Evolutionary conservation across 2,329 filamentous ascomycete genomes (phyloP), one percentile per base, ranked within the genome.

Genomic region (Ceratocystis huliohia): DNA sequence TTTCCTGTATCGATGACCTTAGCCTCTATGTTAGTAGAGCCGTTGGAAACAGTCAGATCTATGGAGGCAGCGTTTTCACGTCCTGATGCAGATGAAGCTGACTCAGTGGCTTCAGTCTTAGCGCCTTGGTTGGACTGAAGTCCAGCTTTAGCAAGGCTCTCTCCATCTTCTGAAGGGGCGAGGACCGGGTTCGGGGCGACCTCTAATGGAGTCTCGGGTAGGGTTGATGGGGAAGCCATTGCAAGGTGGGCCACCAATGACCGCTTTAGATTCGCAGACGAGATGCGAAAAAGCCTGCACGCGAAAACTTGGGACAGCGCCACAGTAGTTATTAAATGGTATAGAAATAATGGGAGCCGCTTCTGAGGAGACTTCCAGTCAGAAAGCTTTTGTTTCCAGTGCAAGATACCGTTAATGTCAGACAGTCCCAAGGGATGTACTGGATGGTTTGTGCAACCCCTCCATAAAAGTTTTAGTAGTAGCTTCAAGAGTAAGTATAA

Each of bases 391-490:
- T 41, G 10, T 15, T 10, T 41, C 37, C 3, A 41, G 5, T 5
- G 13, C 10, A 41, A 41, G 10, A 10, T 13, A 41, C 37, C 8
- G 10, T 41, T 41, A 4, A 41, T 41, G 10, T 15, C 37, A 1
- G 13, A 10, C 3, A 13, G 37, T 41, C 3, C 15, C 37, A 4
- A 41, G 37, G 10, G 37, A 41, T 13, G 13, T 41, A 0, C 3
- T 0, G 4, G 8, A 41, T 41, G 33, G 61, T 46, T 63, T 63
- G 61, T 53, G 48, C 48, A 53, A 63, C 63, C 50, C 63, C 50
- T 57, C 63, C 68, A 68, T 57, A 59, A 59, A 70, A 73, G 70
- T 69, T 70, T 69, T 61, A 68, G 73, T 73, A 73, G 73, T 74
- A 68, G 61, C 13, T 17, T 2, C 7, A 17, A 37, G 28, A n/a